A percentile compares a stretch with the other conserved stretches of the same genome.
Evolutionary conservation across 1,139 yeast genomes (phyloP).

Genomic region (Zhuliangozyma parablackwelliae): DNA sequence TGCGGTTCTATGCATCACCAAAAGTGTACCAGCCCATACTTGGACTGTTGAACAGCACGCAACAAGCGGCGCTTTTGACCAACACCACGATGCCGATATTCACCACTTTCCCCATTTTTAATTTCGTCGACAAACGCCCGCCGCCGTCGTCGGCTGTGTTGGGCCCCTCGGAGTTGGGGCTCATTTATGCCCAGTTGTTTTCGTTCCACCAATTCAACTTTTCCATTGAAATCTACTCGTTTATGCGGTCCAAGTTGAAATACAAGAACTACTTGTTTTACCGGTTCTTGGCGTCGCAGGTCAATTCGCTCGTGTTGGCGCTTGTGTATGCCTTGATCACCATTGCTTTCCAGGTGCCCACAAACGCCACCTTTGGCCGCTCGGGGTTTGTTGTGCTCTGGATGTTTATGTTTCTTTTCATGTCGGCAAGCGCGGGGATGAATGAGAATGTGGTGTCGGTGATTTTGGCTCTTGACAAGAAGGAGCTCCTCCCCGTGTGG

Average conservation of each 20-base stretch:
- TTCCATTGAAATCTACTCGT: slow-evolving; percentile 18
- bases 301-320: slow-evolving; percentile 49
- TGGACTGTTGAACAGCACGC: slow-evolving; percentile 10
- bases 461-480: slow-evolving; percentile 41
- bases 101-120: slow-evolving; percentile 19
- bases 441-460: slow-evolving; percentile 55
- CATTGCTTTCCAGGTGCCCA: slow-evolving; percentile 56
- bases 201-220: slow-evolving; percentile 32
- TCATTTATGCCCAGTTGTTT: slow-evolving; percentile 29
- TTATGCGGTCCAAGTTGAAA: slow-evolving; percentile 27
- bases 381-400: slow-evolving; percentile 64
- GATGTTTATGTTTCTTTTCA: slow-evolving; percentile 55
- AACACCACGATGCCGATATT: slow-evolving; percentile 16
- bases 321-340: slow-evolving; percentile 54
- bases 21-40: slow-evolving; percentile 18
- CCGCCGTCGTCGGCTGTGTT: slow-evolving; percentile 18
- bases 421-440: slow-evolving; percentile 61
- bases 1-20: slow-evolving; percentile 17
- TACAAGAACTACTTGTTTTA: slow-evolving; percentile 44
- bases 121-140: slow-evolving; percentile 19
- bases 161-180: slow-evolving; percentile 33
- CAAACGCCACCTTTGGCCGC: slow-evolving; percentile 49
- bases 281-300: slow-evolving; percentile 43
- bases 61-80: slow-evolving; percentile 12
- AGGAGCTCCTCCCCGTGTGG: slow-evolving; percentile 55